Percentiles rank a stretch among this genome's conserved stretches.
Conservation (phyloP, 2,329 filamentous ascomycete species). For the Colletotrichum lindemuthianum region DNA sequence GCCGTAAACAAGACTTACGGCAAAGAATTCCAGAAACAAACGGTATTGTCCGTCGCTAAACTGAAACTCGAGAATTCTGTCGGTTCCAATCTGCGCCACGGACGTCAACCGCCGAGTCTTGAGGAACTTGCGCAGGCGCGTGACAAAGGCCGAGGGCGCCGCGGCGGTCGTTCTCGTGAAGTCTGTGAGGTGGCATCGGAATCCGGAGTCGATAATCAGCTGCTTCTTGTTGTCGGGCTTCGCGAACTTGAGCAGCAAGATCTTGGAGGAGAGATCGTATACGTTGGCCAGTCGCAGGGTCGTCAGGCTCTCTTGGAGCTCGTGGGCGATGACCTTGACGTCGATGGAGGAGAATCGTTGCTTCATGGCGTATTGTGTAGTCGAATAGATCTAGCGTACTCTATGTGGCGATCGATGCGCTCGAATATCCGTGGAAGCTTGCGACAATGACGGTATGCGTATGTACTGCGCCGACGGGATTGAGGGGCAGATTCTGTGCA, state of each 20-base stretch:
- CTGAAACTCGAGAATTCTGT: conserved; percentile 89
- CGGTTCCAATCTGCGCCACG: conserved; percentile 88
- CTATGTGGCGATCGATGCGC: not conserved
- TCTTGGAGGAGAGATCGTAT: conserved; percentile 95
- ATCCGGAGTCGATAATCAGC: conserved; percentile 92
- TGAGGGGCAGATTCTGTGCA: conserved; percentile 34
- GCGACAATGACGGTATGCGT: not conserved
- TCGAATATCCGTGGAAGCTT: conserved; percentile 11
- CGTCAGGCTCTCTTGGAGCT: conserved; percentile 81
- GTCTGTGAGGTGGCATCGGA: conserved; percentile 92
- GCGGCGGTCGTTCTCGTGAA: conserved; percentile 89
- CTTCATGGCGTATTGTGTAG: conserved; percentile 67
- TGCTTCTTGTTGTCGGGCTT: conserved; percentile 91
- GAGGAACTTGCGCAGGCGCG: conserved; percentile 84
- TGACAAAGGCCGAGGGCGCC: conserved; percentile 86
- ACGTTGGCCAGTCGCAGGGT: conserved; percentile 89
- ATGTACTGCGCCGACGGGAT: not conserved
- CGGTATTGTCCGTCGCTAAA: conserved; percentile 93
- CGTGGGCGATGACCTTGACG: conserved; percentile 90
- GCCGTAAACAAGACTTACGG: conserved; percentile 51
- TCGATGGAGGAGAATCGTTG: conserved; percentile 83
- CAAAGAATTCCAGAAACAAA: conserved; percentile 95
- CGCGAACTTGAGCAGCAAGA: conserved; percentile 94
- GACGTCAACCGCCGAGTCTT: conserved; percentile 86
- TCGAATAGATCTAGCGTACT: not conserved